Evolutionary conservation across 148 eudicot species (phyloP).

Genomic region (Spergularia bocconei): DNA sequence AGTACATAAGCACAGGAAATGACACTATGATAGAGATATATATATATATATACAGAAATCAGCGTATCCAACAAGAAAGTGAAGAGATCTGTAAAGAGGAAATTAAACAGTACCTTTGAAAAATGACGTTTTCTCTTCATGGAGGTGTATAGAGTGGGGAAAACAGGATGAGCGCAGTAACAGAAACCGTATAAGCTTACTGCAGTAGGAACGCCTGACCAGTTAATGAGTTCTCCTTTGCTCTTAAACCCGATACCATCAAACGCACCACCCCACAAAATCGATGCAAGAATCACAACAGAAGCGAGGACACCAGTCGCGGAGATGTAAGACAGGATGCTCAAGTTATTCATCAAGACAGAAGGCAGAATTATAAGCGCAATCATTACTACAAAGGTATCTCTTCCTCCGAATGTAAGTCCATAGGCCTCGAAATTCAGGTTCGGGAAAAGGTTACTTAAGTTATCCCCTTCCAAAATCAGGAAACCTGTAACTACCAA

Average conservation of each 20-base stretch:
- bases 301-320: conserved; percentile 54
- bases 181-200: conserved; percentile 51
- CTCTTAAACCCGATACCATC: conserved; percentile 45
- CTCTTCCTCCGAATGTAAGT: conserved; percentile 35
- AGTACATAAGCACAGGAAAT: neutral
- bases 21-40: too few species aligned
- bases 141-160: conserved; percentile 46
- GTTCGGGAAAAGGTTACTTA: conserved; percentile 39
- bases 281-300: conserved; percentile 37
- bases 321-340: conserved; percentile 46
- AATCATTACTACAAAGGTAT: conserved; percentile 37
- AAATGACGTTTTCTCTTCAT: conserved; percentile 45
- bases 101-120: conserved; percentile 31
- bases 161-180: conserved; percentile 58
- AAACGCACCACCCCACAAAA: conserved; percentile 37
- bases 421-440: conserved; percentile 24
- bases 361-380: conserved; percentile 42
- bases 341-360: conserved; percentile 38
- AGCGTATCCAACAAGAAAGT: neutral
- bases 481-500: conserved; percentile 54
- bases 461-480: conserved; percentile 61
- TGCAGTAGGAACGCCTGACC: conserved; percentile 44
- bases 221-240: conserved; percentile 38
- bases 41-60: too few species aligned
- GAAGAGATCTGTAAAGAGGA: neutral